phyloP scores from a whole-genome alignment of 495 filamentous ascomycete species.

The Penicillium fimorum region DNA sequence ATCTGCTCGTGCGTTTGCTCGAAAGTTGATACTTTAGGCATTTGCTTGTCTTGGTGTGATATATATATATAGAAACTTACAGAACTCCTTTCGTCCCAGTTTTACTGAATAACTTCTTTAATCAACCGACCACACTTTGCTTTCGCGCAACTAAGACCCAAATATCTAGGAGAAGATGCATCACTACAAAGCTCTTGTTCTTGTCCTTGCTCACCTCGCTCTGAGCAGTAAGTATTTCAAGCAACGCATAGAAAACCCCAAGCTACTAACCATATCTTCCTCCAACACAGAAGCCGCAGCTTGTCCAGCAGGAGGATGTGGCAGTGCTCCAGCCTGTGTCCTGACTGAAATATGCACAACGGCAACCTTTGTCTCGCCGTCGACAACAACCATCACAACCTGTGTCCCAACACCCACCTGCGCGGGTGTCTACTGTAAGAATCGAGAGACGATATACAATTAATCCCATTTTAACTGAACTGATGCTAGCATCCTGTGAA shows the following conservation, averaged over 20 bases:
- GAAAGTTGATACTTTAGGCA: not conserved
- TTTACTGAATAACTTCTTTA: not conserved
- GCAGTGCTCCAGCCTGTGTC: constrained; percentile 29
- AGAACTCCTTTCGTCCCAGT: not conserved
- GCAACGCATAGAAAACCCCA: not conserved
- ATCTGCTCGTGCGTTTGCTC: constrained; percentile 13
- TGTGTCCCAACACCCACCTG: constrained; percentile 37
- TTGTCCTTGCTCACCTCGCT: constrained; percentile 10
- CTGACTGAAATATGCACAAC: constrained; percentile 35
- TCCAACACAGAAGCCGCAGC: constrained; percentile 5
- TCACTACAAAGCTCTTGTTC: constrained; percentile 6
- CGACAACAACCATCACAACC: constrained; percentile 32
- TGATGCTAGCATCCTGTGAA: constrained; percentile 7
- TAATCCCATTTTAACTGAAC: not conserved
- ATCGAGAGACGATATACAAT: not conserved
- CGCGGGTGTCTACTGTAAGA: constrained; percentile 32
- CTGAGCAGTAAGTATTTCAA: constrained; percentile 13
- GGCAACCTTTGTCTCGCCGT: constrained; percentile 26
- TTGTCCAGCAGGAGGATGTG: constrained; percentile 18
- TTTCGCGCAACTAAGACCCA: not conserved
- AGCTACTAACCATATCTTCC: not conserved
- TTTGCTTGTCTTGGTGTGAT: not conserved
- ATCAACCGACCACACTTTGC: not conserved
- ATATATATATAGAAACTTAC: constrained; percentile 1
- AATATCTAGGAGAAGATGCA: constrained; percentile 11